Evolutionary conservation across 495 filamentous ascomycete genomes (phyloP), one percentile per base, ranked within the genome.

Genomic region (Talaromyces borbonicus): DNA sequence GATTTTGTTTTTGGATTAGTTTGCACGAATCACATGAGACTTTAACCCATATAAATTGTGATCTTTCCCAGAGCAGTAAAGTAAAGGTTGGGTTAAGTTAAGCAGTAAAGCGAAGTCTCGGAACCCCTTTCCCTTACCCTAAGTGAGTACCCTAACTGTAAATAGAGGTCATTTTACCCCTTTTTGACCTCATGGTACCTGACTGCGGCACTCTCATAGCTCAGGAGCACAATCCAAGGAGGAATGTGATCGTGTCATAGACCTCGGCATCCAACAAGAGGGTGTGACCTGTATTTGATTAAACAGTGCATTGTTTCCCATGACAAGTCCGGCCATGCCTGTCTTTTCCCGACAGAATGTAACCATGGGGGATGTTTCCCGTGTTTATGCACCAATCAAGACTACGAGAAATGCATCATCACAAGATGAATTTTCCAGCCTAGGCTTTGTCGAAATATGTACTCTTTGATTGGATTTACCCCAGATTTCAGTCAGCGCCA

Each of bases 401-500:
- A 11, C 35, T 20, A 20, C 8, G n/a, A 38, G 16, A 38, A 38
- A 38, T 20, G 22, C 16, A 38, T 38, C 35, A 38, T 38, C 35
- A 38, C 35, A 8, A 15, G n/a, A n/a, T 38, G 35, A 38, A 8
- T 20, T 38, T 8, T 38, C 35, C 16, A 38, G 35, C 16, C 35
- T 38, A 38, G 35, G n/a, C 35, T 38, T 15, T 20, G 22, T 22
- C 8, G 16, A 38, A 38, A 38, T 11, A 20, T 20, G 7, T 3
- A 20, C 12, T 1, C n/a, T 38, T 1, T 38, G 2, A 38, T 22
- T 38, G 35, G 35, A n/a, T 20, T n/a, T 15, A 38, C 35, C 35
- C 35, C 35, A 15, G 35, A 23, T 38, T 42, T 42, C 24, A 24
- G 39, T 25, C 39, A 27, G 11, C 39, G 39, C 39, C 39, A 42